Base-by-base conservation (phyloP, 805 yeast genomes). In the Candida corydali region DNA sequence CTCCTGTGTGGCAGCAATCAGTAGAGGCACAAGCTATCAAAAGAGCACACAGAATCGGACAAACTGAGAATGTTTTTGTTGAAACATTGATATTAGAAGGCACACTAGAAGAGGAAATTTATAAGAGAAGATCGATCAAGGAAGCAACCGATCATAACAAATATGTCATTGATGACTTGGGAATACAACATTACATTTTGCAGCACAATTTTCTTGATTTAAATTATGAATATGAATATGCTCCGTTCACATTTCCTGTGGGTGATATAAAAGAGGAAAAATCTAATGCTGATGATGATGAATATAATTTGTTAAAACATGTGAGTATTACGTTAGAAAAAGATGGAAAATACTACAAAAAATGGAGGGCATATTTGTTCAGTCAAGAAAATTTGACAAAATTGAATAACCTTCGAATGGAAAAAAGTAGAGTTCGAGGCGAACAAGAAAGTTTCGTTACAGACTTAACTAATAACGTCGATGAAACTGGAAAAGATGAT, bases 31-130 rank as follows among this genome's bases (percentile, higher is more conserved):
- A 82, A 48, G 87, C 87, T 1, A 79, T 82, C 32, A 80, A 82
- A 45, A 72, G 89, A 61, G 82, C 87, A 0, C 89, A 82, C 56
- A 70, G 88, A 55, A 82, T 82, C 52, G 88, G 89, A 0, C 88
- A 82, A 45, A 61, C 65, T 0, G 59, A 66, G n/a, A 76, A 75
- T 15, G 87, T 82, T 0, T 59, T 55, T 51, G 88, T 82, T n/a
- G 87, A 82, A 49, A 82, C 87, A 0, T 56, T 82, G 39, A 73
- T 82, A 3, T 52, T 82, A 46, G 61, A 69, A 35, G 79, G 74
- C 4, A 82, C 87, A 0, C 62, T 82, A 32, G 88, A 82, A 45
- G 83, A 81, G 52, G 82, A 78, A 45, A 78, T 82, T 67, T 80
- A 78, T 53, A 69, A 59, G 28, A 54, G 57, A 37, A 46, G 76